A percentile compares a stretch with the other conserved stretches of the same genome.
Conservation (phyloP, 306 rosid genomes). For the Rosa lucieae region DNA sequence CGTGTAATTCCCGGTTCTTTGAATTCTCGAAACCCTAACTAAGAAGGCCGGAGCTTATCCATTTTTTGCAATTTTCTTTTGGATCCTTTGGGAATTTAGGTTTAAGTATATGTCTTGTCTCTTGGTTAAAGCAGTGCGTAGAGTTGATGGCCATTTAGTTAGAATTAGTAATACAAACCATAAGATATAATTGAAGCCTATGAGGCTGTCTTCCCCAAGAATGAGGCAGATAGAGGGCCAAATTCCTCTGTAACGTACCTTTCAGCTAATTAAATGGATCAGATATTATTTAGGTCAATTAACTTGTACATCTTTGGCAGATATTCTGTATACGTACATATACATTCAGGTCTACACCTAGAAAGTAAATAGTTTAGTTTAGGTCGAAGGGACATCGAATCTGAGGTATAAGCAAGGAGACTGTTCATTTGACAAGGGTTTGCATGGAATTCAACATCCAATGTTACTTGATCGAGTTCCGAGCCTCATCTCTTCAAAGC, state of each 20-base stretch:
- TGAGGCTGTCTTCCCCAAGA: background rate
- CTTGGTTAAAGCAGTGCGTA: background rate
- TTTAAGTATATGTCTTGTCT: background rate
- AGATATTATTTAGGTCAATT: background rate
- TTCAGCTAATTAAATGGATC: background rate
- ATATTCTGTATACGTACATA: background rate
- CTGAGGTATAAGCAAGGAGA: conserved; percentile 25
- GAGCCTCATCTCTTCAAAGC: background rate
- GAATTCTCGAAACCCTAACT: background rate
- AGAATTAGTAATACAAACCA: background rate
- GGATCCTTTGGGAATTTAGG: background rate
- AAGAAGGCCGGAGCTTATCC: background rate
- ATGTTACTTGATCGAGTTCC: background rate
- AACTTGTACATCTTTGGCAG: background rate
- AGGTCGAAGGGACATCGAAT: conserved; percentile 27
- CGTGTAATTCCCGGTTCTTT: background rate
- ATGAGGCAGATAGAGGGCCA: background rate
- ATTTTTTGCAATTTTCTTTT: background rate
- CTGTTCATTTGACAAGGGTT: conserved; percentile 32
- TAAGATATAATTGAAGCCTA: background rate
- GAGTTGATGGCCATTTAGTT: background rate
- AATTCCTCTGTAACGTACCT: background rate
- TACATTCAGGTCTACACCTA: background rate
- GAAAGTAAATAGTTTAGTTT: conserved; percentile 8
- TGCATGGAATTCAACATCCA: conserved; percentile 37